These are phyloP conservation scores for Chrysoporthe deuterocubensis DNA, from an alignment of 2,329 filamentous ascomycete genomes.

Conservation along the genomic window DNA sequence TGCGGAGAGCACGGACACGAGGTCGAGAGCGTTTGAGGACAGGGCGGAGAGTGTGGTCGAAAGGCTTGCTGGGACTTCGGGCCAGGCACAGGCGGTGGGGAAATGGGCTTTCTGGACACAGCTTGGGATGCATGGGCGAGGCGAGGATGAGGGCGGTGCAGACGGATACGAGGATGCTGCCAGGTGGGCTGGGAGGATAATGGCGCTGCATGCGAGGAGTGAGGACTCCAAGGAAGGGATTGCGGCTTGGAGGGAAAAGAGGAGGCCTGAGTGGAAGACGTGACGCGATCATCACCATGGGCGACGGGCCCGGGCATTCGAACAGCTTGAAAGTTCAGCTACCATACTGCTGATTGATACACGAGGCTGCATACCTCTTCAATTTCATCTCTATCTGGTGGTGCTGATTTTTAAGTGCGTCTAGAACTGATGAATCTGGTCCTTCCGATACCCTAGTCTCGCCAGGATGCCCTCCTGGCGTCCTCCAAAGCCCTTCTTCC, in stretches of 20 bases:
- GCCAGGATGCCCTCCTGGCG: conserved; percentile 54
- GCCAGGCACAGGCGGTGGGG: conserved; percentile 39
- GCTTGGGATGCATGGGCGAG: conserved; percentile 29
- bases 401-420: background rate
- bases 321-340: background rate
- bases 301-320: background rate
- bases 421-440: conserved; percentile 62
- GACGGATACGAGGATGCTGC: conserved; percentile 36
- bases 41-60: conserved; percentile 34
- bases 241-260: conserved; percentile 35
- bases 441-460: conserved; percentile 60
- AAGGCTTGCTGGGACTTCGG: conserved; percentile 32
- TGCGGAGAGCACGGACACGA: conserved; percentile 27
- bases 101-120: conserved; percentile 44
- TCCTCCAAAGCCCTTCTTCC: conserved; percentile 39
- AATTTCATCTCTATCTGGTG: too few relatives aligned
- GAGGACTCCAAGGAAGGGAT: conserved; percentile 39
- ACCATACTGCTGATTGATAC: background rate
- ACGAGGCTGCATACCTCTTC: background rate
- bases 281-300: background rate
- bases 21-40: conserved; percentile 31
- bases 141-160: conserved; percentile 19
- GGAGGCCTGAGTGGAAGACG: conserved; percentile 34
- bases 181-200: conserved; percentile 36
- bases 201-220: conserved; percentile 37